phyloP scores from a whole-genome alignment of 306 rosid species.

The Prunus kanzakura region DNA sequence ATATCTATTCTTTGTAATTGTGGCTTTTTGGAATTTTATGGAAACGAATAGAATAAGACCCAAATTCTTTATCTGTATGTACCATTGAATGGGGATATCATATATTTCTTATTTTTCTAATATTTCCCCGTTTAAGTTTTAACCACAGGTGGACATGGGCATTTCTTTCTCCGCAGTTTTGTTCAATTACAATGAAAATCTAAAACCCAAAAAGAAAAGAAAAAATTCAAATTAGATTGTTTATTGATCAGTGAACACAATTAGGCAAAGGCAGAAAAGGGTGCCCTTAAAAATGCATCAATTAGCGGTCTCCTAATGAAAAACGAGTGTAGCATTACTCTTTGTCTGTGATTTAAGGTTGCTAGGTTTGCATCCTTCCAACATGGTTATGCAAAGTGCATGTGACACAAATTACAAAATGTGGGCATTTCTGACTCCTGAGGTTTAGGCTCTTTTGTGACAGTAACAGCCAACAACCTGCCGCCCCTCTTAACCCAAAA shows the following conservation, averaged over 20 bases:
- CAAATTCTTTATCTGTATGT: background rate
- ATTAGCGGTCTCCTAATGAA: too few relatives aligned
- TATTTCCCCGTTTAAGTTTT: background rate
- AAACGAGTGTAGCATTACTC: background rate
- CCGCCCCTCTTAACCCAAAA: conserved; percentile 3
- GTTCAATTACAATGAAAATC: too few relatives aligned
- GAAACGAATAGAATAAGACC: background rate
- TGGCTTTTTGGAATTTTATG: background rate
- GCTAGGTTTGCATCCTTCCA: conserved; percentile 9
- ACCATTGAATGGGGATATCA: background rate
- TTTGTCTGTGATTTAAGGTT: background rate
- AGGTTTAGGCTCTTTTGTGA: conserved; percentile 7
- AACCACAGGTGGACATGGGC: background rate
- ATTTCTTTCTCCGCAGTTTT: too few relatives aligned
- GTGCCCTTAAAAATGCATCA: background rate
- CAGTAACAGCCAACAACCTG: conserved; percentile 6
- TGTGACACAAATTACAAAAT: background rate
- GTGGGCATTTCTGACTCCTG: background rate
- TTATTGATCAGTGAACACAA: background rate
- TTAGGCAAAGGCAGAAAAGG: background rate
- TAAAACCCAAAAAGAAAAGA: too few relatives aligned
- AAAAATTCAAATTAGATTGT: too few relatives aligned
- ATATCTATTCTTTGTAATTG: background rate
- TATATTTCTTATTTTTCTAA: background rate
- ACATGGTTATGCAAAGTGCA: background rate